Conservation (phyloP, 2,329 filamentous ascomycete genomes). For the Tolypocladium amazonense region DNA sequence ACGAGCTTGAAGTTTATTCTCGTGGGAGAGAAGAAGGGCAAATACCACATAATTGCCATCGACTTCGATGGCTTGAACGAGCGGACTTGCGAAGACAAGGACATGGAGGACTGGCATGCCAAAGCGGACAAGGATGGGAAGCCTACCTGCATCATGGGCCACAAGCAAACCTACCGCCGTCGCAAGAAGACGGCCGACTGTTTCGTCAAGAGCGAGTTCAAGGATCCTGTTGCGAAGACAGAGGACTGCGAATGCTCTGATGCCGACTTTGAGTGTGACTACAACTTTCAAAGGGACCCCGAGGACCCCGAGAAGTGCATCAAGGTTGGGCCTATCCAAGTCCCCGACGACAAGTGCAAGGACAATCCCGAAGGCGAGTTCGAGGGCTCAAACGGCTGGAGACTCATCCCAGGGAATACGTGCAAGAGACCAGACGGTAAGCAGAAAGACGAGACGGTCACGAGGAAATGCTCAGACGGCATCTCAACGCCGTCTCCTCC, state of each 20-base stretch:
- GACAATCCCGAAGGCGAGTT: constrained; percentile 57
- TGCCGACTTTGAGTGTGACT: constrained; percentile 91
- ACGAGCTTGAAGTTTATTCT: constrained; percentile 87
- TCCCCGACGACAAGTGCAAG: constrained; percentile 66
- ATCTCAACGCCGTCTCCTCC: constrained; percentile 35
- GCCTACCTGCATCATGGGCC: constrained; percentile 87
- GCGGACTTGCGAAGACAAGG: constrained; percentile 62
- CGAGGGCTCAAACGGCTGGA: constrained; percentile 80
- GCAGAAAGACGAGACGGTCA: constrained; percentile 61
- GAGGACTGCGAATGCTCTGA: constrained; percentile 73
- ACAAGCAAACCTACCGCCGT: constrained; percentile 76
- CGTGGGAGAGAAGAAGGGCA: constrained; percentile 48
- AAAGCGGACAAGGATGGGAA: constrained; percentile 70
- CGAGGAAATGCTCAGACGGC: constrained; percentile 65
- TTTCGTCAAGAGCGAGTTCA: constrained; percentile 78
- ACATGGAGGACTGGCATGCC: constrained; percentile 85
- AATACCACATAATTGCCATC: constrained; percentile 60
- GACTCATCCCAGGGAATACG: constrained; percentile 75
- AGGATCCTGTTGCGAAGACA: constrained; percentile 59
- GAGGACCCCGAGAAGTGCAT: constrained; percentile 60
- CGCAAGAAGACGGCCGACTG: constrained; percentile 84
- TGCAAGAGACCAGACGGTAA: constrained; percentile 51
- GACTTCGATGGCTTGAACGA: constrained; percentile 79
- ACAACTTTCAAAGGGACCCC: constrained; percentile 65
- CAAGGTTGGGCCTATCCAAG: constrained; percentile 47